Conservation (phyloP, 306 rosid genomes). For the Gleditsia sinensis region DNA sequence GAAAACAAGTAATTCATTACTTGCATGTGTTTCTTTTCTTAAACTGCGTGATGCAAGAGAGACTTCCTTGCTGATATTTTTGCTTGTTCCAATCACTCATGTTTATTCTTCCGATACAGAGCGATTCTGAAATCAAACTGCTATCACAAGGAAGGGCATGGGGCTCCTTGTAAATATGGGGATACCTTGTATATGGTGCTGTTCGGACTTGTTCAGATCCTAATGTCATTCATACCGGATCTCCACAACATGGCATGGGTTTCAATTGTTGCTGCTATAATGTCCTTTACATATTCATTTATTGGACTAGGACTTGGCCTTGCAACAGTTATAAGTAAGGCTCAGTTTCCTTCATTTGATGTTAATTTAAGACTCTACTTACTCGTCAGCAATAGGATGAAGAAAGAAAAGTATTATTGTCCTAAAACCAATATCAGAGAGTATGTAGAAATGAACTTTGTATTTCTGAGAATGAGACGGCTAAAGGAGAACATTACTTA, state of each 20-base stretch:
- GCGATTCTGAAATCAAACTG: slow-evolving; percentile 77
- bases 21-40: background rate
- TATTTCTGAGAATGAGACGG: background rate
- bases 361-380: slow-evolving; percentile 5
- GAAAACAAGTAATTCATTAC: background rate
- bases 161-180: slow-evolving; percentile 61
- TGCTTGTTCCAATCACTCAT: slow-evolving; percentile 7
- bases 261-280: slow-evolving; percentile 68
- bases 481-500: background rate
- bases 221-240: slow-evolving; percentile 88
- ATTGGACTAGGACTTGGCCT: slow-evolving; percentile 84
- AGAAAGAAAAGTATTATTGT: slow-evolving; percentile 2
- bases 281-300: slow-evolving; percentile 77
- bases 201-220: slow-evolving; percentile 70
- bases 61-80: background rate
- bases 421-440: background rate
- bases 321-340: slow-evolving; percentile 53
- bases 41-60: background rate
- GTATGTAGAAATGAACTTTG: too few species aligned
- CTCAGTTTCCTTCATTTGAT: slow-evolving; percentile 1
- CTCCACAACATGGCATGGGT: slow-evolving; percentile 88
- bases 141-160: slow-evolving; percentile 74
- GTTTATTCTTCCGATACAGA: slow-evolving; percentile 40
- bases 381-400: background rate
- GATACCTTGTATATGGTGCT: slow-evolving; percentile 54